A percentile compares a stretch with the other conserved stretches of the same genome.
Conservation (phyloP, 305 asterid species). For the Ajuga reptans region DNA sequence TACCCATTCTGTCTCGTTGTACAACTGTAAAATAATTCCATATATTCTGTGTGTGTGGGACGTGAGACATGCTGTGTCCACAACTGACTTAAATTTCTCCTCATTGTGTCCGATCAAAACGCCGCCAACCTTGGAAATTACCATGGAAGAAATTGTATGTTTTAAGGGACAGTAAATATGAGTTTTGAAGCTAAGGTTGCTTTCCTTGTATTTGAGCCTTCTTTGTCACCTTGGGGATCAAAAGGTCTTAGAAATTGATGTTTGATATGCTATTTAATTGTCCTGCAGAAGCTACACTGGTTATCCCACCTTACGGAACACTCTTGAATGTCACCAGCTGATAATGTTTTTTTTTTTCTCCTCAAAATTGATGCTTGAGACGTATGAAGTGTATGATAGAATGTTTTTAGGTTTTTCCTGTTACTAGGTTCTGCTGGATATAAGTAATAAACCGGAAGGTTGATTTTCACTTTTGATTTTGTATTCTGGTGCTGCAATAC, state of each 20-base stretch:
- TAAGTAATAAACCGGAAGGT: background rate
- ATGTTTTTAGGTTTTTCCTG: background rate
- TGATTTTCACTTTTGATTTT: too few species aligned
- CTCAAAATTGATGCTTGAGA: background rate
- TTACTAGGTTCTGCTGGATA: background rate
- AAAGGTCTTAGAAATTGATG: background rate
- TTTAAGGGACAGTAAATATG: background rate
- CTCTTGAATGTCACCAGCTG: background rate
- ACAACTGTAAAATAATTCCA: background rate
- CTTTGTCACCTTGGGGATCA: background rate
- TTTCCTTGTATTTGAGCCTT: background rate
- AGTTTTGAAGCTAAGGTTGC: background rate
- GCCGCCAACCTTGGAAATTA: constrained; percentile 5
- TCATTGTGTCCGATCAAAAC: background rate
- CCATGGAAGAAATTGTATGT: background rate
- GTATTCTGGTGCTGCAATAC: constrained; percentile 9
- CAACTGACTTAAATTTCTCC: background rate
- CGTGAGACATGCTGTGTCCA: background rate
- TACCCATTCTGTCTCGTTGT: background rate
- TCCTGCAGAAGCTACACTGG: background rate
- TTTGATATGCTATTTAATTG: background rate
- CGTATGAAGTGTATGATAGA: background rate
- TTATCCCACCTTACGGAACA: background rate
- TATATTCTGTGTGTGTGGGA: background rate
- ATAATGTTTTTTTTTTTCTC: background rate